Conservation (phyloP, 2,329 filamentous ascomycete genomes). For the Cytospora mali region DNA sequence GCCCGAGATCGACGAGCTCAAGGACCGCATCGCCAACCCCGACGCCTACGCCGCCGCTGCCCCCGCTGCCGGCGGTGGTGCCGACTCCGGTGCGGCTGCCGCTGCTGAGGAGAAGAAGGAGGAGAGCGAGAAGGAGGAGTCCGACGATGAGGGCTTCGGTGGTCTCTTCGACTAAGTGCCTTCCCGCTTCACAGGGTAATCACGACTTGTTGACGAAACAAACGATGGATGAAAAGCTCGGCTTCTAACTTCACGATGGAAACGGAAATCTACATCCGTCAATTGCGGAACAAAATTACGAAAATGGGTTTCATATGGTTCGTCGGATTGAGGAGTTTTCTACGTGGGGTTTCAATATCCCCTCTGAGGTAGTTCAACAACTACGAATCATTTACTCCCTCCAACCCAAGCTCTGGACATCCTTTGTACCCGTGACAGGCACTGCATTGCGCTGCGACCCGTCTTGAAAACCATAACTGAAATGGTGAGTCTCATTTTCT, state of each 20-base stretch:
- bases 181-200: background rate
- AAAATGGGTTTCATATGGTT: conserved; percentile 21
- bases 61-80: conserved; percentile 65
- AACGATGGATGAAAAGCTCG: conserved; percentile 18
- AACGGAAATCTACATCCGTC: conserved; percentile 7
- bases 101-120: conserved; percentile 59
- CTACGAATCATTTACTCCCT: conserved; percentile 28
- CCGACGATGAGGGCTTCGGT: conserved; percentile 68
- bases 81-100: conserved; percentile 50
- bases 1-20: conserved; percentile 95
- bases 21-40: conserved; percentile 99
- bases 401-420: background rate
- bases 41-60: conserved; percentile 89
- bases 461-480: background rate
- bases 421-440: conserved; percentile 16
- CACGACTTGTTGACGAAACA: conserved; percentile 12
- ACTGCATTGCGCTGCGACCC: background rate
- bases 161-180: conserved; percentile 63
- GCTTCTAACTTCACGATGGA: conserved; percentile 11
- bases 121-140: conserved; percentile 70
- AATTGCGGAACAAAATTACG: conserved; percentile 9
- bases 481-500: conserved; percentile 24
- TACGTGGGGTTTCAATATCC: conserved; percentile 16
- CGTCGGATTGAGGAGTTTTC: conserved; percentile 23
- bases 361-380: conserved; percentile 27